These are phyloP conservation scores for Coprinopsis sp. DNA, from an alignment of 768 basidiomycete species.

Conservation along the genomic window DNA sequence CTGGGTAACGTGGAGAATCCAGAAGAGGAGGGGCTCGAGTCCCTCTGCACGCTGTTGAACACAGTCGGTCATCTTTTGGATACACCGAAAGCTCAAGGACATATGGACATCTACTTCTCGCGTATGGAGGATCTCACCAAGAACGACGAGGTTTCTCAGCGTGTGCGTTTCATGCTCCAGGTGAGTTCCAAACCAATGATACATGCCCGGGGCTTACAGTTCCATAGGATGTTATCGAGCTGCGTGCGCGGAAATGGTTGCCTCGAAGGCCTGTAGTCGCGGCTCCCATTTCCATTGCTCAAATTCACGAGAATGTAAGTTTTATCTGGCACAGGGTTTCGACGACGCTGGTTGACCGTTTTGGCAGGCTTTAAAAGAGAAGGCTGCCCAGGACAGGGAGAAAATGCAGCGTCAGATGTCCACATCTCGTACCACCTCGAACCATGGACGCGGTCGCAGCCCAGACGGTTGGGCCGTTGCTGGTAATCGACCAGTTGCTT, in stretches of 20 bases:
- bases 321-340: constrained; percentile 1
- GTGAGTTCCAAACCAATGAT: constrained; percentile 38
- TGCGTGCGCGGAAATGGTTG: constrained; percentile 81
- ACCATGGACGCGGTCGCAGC: constrained; percentile 73
- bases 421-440: constrained; percentile 89
- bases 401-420: constrained; percentile 55
- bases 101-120: constrained; percentile 91
- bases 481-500: constrained; percentile 51
- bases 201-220: not conserved
- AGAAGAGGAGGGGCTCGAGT: constrained; percentile 97
- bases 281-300: constrained; percentile 83
- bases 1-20: constrained; percentile 91
- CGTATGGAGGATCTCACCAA: constrained; percentile 82
- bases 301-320: constrained; percentile 82
- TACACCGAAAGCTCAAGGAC: constrained; percentile 70
- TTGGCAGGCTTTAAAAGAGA: constrained; percentile 75
- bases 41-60: constrained; percentile 84
- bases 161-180: constrained; percentile 95
- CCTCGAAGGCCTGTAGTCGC: constrained; percentile 63
- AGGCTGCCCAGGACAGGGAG: constrained; percentile 59
- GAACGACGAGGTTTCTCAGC: constrained; percentile 69
- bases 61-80: constrained; percentile 87
- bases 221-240: constrained; percentile 81
- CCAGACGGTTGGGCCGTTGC: constrained; percentile 90
- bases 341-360: constrained; percentile 7